Evolutionary conservation across 2,329 filamentous ascomycete genomes (phyloP).

Genomic region (Xylariaceae sp.): DNA sequence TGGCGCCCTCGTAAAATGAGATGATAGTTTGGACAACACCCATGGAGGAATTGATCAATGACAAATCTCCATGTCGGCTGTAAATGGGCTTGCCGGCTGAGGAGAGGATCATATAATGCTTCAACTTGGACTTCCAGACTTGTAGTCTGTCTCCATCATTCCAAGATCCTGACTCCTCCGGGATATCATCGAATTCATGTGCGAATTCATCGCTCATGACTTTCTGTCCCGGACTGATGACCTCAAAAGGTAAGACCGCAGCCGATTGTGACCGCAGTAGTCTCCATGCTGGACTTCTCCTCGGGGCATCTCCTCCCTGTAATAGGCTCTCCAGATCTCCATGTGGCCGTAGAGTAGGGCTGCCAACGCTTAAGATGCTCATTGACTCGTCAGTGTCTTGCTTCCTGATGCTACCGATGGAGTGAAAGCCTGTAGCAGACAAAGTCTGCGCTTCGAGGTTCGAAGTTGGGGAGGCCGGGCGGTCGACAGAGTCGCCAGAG

Average conservation of each 20-base stretch:
- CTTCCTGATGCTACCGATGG: constrained; percentile 28
- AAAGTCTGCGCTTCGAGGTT: constrained; percentile 10
- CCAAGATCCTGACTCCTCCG: constrained; percentile 45
- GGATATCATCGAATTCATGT: constrained; percentile 73
- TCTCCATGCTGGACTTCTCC: constrained; percentile 65
- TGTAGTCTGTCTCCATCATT: constrained; percentile 58
- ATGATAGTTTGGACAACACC: constrained; percentile 97
- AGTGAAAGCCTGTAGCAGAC: constrained; percentile 21
- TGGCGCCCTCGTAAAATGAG: constrained; percentile 83
- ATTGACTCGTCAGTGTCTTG: constrained; percentile 57
- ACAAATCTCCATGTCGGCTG: constrained; percentile 87
- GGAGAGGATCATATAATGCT: constrained; percentile 95
- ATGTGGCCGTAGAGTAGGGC: constrained; percentile 57
- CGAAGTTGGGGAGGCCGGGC: constrained; percentile 30
- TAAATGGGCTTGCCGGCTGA: constrained; percentile 97
- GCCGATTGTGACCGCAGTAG: constrained; percentile 61
- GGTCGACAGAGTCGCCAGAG: constrained; percentile 31
- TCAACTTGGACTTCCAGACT: constrained; percentile 86
- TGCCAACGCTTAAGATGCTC: constrained; percentile 60
- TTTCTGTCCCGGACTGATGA: constrained; percentile 35
- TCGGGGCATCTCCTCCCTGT: constrained; percentile 59
- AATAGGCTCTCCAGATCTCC: constrained; percentile 81
- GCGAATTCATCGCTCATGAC: constrained; percentile 64
- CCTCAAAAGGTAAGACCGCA: constrained; percentile 58
- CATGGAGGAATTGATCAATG: constrained; percentile 87